These are phyloP conservation scores for Aegle marmelos DNA, from an alignment of 345 rosid species.

Conservation along the genomic window DNA sequence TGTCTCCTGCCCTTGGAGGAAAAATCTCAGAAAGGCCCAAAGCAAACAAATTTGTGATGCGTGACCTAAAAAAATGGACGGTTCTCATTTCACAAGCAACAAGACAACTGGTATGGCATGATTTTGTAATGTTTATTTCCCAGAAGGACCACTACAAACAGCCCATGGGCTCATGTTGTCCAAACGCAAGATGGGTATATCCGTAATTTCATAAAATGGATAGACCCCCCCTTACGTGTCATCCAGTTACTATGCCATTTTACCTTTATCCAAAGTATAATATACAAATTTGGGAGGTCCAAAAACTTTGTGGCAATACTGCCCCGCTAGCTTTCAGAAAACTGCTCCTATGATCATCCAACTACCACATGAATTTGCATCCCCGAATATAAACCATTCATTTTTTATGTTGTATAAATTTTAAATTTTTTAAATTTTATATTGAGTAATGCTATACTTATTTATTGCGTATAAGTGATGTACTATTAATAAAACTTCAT, in stretches of 20 bases:
- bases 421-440: too few relatives aligned
- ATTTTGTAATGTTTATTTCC: background rate
- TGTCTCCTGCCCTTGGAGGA: too few relatives aligned
- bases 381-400: background rate
- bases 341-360: background rate
- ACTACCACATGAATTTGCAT: background rate
- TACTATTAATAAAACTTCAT: too few relatives aligned
- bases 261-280: conserved; percentile 25
- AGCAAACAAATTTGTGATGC: background rate
- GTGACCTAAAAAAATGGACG: background rate
- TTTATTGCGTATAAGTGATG: too few relatives aligned
- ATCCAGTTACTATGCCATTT: conserved; percentile 7
- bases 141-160: background rate
- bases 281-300: conserved; percentile 25
- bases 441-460: too few relatives aligned
- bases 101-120: background rate
- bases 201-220: conserved; percentile 24
- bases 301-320: background rate
- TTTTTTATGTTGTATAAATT: too few relatives aligned
- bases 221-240: conserved; percentile 30
- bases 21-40: background rate
- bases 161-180: background rate
- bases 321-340: background rate
- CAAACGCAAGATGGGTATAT: conserved; percentile 5
- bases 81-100: background rate